These are phyloP conservation scores for Coemansia sp. DNA, from an alignment of 192 early-diverging fungal genomes.

Conservation along the genomic window DNA sequence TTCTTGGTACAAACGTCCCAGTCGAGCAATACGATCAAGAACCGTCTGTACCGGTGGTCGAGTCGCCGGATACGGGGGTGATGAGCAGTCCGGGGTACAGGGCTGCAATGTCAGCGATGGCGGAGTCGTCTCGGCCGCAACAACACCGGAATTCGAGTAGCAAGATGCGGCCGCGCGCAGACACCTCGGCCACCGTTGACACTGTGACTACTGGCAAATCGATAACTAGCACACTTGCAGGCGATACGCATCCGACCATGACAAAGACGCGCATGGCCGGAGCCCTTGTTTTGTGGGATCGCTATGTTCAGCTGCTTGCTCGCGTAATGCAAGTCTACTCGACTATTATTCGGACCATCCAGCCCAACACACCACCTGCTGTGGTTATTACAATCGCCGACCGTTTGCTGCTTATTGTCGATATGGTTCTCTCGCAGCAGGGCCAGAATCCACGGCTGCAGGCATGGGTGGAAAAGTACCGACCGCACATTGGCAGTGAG, in stretches of 20 bases:
- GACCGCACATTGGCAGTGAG: slow-evolving; percentile 21
- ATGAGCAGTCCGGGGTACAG: too few species aligned
- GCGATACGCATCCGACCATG: neutral
- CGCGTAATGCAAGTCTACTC: slow-evolving; percentile 38
- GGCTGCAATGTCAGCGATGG: too few species aligned
- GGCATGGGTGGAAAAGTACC: slow-evolving; percentile 27
- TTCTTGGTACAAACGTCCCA: too few species aligned
- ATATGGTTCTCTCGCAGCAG: slow-evolving; percentile 47
- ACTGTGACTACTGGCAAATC: neutral
- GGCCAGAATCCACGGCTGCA: slow-evolving; percentile 31
- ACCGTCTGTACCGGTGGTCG: too few species aligned
- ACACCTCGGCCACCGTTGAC: neutral
- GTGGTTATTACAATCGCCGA: slow-evolving; percentile 7
- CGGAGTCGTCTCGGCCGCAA: too few species aligned
- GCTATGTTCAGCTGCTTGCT: slow-evolving; percentile 31
- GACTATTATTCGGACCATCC: slow-evolving; percentile 24
- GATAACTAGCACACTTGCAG: neutral
- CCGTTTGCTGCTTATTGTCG: slow-evolving; percentile 20
- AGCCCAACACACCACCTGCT: slow-evolving; percentile 3
- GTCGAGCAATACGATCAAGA: too few species aligned
- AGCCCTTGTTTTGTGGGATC: slow-evolving; percentile 36
- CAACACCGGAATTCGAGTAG: too few species aligned
- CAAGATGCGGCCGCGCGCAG: neutral
- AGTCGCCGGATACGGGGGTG: too few species aligned
- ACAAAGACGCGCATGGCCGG: slow-evolving; percentile 4